These are phyloP conservation scores for Ampelomyces quisqualis DNA, from an alignment of 2,329 filamentous ascomycete species.

Conservation along the genomic window DNA sequence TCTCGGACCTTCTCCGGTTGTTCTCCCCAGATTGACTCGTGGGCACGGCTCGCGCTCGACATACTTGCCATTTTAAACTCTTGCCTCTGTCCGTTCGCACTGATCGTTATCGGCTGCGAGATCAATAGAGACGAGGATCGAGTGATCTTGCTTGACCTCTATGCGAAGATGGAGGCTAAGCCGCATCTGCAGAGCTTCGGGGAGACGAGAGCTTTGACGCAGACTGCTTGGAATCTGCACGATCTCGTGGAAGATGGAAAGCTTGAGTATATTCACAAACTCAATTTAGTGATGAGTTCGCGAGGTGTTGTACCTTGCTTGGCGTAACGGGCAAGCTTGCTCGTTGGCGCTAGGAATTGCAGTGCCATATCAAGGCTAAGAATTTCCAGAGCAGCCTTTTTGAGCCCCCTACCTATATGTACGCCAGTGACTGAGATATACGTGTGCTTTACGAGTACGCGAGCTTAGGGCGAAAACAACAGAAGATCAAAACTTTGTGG, in stretches of 20 bases:
- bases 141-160: slow-evolving; percentile 13
- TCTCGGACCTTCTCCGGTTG: slow-evolving; percentile 7
- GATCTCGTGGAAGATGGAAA: slow-evolving; percentile 8
- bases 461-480: too few species aligned
- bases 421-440: too few species aligned
- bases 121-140: slow-evolving; percentile 24
- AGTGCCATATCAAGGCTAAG: too few species aligned
- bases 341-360: not conserved
- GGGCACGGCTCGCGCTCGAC: slow-evolving; percentile 2
- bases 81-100: slow-evolving; percentile 21
- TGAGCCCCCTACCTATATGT: too few species aligned
- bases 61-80: slow-evolving; percentile 15
- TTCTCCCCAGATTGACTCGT: not conserved
- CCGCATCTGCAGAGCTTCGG: slow-evolving; percentile 2
- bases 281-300: slow-evolving; percentile 9
- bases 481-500: too few species aligned
- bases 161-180: slow-evolving; percentile 3
- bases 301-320: slow-evolving; percentile 6
- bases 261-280: slow-evolving; percentile 9
- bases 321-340: not conserved
- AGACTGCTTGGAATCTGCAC: slow-evolving; percentile 15
- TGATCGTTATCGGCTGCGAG: slow-evolving; percentile 30
- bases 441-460: too few species aligned
- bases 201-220: slow-evolving; percentile 7
- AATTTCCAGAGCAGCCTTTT: too few species aligned